Conservation (phyloP, 2,329 filamentous ascomycete species). For the Fonsecaea multimorphosa region DNA sequence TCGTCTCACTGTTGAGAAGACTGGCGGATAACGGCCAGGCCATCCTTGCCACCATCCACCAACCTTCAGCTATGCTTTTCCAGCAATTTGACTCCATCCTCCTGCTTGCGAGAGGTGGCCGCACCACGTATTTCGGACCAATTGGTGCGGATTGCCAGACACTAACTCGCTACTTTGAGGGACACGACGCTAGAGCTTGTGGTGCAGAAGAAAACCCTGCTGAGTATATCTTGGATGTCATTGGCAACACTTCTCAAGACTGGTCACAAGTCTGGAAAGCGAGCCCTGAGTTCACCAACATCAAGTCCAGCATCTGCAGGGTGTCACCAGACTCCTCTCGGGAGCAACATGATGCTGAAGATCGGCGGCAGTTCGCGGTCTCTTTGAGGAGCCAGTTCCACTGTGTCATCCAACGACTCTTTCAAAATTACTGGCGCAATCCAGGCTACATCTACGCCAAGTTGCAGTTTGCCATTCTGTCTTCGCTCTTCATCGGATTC, state of each 20-base stretch:
- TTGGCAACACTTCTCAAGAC: slow-evolving; percentile 65
- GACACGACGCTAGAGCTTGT: slow-evolving; percentile 65
- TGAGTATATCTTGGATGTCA: slow-evolving; percentile 71
- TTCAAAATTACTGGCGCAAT: slow-evolving; percentile 91
- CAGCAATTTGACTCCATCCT: slow-evolving; percentile 74
- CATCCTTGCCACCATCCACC: slow-evolving; percentile 91
- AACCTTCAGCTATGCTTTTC: slow-evolving; percentile 89
- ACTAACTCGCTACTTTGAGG: slow-evolving; percentile 68
- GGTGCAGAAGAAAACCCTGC: slow-evolving; percentile 69
- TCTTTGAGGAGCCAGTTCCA: slow-evolving; percentile 70
- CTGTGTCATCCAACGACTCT: slow-evolving; percentile 73
- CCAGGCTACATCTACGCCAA: slow-evolving; percentile 79
- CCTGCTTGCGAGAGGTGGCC: slow-evolving; percentile 68
- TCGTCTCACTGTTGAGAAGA: slow-evolving; percentile 81
- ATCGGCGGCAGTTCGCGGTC: slow-evolving; percentile 72
- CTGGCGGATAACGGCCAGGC: slow-evolving; percentile 85
- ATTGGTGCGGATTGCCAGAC: slow-evolving; percentile 64
- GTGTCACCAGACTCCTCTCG: neutral
- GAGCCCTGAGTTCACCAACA: slow-evolving; percentile 58
- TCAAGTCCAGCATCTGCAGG: neutral
- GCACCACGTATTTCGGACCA: slow-evolving; percentile 71
- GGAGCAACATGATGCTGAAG: neutral
- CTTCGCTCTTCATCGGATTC: slow-evolving; percentile 56
- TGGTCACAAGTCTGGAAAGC: slow-evolving; percentile 68
- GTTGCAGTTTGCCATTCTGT: slow-evolving; percentile 60